Conservation (phyloP, 495 filamentous ascomycete genomes). For the Penicillium lividum region DNA sequence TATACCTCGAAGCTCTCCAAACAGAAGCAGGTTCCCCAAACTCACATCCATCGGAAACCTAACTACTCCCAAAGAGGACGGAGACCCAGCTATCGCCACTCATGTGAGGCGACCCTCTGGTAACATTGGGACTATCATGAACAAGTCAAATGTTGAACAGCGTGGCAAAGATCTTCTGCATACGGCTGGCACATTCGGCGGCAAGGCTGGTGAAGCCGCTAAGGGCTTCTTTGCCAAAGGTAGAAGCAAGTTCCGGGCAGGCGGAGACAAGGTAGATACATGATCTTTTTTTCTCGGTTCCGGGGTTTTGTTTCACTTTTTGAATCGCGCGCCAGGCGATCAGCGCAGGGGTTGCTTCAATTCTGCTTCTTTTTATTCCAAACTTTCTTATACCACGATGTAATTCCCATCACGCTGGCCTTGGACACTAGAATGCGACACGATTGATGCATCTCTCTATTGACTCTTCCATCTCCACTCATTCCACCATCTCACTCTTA, state of each 20-base stretch:
- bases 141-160: constrained; percentile 55
- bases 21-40: constrained; percentile 52
- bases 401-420: constrained; percentile 36
- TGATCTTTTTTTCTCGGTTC: constrained; percentile 46
- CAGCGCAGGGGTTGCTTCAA: constrained; percentile 19
- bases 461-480: constrained; percentile 13
- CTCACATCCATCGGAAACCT: constrained; percentile 37
- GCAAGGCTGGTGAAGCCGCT: constrained; percentile 72
- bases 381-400: constrained; percentile 41
- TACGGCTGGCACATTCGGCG: constrained; percentile 69
- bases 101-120: constrained; percentile 39
- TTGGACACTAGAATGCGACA: constrained; percentile 43
- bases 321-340: constrained; percentile 20
- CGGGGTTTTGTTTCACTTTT: constrained; percentile 14
- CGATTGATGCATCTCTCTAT: constrained; percentile 33
- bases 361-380: constrained; percentile 30
- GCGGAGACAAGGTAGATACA: constrained; percentile 78
- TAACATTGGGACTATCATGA: constrained; percentile 41
- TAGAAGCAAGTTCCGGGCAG: constrained; percentile 70
- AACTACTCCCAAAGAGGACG: constrained; percentile 42
- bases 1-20: constrained; percentile 34
- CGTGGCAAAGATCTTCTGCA: constrained; percentile 86
- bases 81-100: constrained; percentile 34
- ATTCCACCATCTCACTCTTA: constrained; percentile 17
- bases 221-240: constrained; percentile 88